Conservation (phyloP, 2,329 filamentous ascomycete species). For the Tolypocladium inflatum region DNA sequence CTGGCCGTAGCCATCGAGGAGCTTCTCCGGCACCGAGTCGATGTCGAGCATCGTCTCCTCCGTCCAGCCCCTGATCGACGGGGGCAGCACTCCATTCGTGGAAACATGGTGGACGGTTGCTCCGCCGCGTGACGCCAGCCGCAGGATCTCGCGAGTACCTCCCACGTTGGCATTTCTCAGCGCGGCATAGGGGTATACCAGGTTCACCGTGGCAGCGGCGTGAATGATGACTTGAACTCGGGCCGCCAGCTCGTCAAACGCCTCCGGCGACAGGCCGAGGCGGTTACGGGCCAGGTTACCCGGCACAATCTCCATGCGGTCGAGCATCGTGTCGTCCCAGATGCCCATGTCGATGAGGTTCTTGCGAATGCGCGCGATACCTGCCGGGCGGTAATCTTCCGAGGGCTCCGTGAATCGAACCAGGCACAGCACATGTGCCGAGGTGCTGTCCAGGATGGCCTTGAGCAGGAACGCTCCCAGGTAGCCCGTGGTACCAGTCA, state of each 20-base stretch:
- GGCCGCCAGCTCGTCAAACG: conserved; percentile 54
- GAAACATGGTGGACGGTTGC: conserved; percentile 72
- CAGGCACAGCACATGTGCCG: conserved; percentile 61
- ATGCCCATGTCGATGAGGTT: conserved; percentile 71
- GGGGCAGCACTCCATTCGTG: conserved; percentile 70
- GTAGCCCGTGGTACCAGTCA: conserved; percentile 71
- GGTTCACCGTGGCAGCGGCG: conserved; percentile 67
- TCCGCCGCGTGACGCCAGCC: conserved; percentile 55
- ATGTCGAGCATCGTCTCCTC: conserved; percentile 60
- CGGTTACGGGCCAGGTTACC: conserved; percentile 62
- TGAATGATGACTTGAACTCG: conserved; percentile 68
- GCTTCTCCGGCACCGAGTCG: conserved; percentile 57
- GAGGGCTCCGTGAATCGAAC: conserved; percentile 63
- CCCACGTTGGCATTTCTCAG: conserved; percentile 65
- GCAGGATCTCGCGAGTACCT: conserved; percentile 68
- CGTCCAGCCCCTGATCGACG: conserved; percentile 59
- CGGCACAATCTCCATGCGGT: conserved; percentile 66
- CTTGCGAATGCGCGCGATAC: conserved; percentile 62
- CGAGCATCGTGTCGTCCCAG: conserved; percentile 69
- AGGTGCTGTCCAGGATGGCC: conserved; percentile 57
- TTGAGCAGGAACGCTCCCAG: conserved; percentile 66
- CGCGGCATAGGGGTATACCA: conserved; percentile 74
- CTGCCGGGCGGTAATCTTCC: conserved; percentile 53
- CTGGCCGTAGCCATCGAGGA: conserved; percentile 67
- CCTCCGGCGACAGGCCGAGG: conserved; percentile 56